Base-by-base conservation (phyloP, 805 yeast genomes). In the Ogataea degrootiae region DNA sequence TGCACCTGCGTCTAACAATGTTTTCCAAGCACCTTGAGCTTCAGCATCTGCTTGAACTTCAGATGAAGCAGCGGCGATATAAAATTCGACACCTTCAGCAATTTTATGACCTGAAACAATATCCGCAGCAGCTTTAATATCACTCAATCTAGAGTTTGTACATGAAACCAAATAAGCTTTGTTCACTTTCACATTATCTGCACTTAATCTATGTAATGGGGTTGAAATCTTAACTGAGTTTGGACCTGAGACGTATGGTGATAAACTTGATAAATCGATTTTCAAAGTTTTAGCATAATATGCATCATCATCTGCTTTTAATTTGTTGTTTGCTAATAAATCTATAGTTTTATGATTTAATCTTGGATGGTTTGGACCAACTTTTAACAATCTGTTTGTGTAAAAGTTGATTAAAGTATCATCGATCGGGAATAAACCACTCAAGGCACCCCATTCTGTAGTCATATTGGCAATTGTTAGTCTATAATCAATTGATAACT, bases 161-260 rank as follows among this genome's bases (percentile, higher is more conserved):
- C 99, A 94, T 5, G 97, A 88, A n/a, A 94, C 99, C 44, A 94
- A 74, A 69, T 94, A 94, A 1, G 99, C 99, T 72, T 94, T 94
- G 73, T 94, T 80, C 59, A 92, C 84, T 55, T 80, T 77, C 68
- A 94, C 76, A 58, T 88, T 73, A 62, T 90, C 77, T 22, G 74
- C 67, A 14, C 96, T 80, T 57, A 94, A 75, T 41, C 85, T 88
- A 37, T 85, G 70, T 46, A 92, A 76, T 0, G 97, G 77, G 60
- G 75, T 88, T 26, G 96, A 83, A 31, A 94, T 78, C 71, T 94
- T 94, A 61, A 94, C 99, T 16, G 97, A 88, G 74, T 94, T 94
- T 55, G 99, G 99, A 17, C 99, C 99, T 0, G 97, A 87, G 17
- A 92, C 81, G 65, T 83, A 86, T 31, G 97, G 97, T 14, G 95